Base-by-base conservation (phyloP, 2,329 filamentous ascomycete species). In the Cladophialophora psammophila region DNA sequence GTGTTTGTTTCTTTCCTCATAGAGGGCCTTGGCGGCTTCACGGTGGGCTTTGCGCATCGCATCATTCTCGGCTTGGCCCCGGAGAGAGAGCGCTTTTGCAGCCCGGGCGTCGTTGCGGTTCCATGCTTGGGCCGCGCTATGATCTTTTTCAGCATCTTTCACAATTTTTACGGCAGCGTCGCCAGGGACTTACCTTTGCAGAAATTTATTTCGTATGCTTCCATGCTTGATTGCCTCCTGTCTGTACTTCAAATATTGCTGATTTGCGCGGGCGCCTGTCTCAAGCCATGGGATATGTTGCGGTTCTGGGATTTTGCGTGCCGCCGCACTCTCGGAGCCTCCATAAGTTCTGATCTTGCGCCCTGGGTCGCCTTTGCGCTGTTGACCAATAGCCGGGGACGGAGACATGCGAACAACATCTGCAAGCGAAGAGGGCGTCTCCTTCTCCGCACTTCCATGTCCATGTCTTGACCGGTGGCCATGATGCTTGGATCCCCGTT, bases 221-320 rank as follows among this genome's bases (percentile, higher is more conserved):
- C 95, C 95, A 77, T 99, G 95, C 80, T 96, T 96, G 78, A 99
- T 97, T 65, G 95, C 95, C 80, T 98, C 94, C 75, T 94, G 91
- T 61, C 95, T 90, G 72, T 94, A 93, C 81, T 97, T 97, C 72
- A 99, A 87, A 78, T 99, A 99, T 31, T 93, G 90, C 79, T 94
- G 93, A 78, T 99, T 98, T 71, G 92, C 92, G 70, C 88, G 88
- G 61, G 94, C 90, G 26, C 95, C 95, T 2, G 95, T 98, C 79
- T 97, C 94, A 3, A 98, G 82, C 95, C 95, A 99, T 0, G 95
- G 95, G 55, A 99, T 93, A 73, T 97, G 91, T 76, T 95, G 93
- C 9, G 95, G 95, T 65, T 89, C 88, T 18, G 92, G 87, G 64
- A 99, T 98, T 1, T 92, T 90, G 77, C 92, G 90, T 15, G 93